These are phyloP conservation scores for Acanthamoeba royreba DNA, from an alignment of 208 protist genomes.

Conservation along the genomic window DNA sequence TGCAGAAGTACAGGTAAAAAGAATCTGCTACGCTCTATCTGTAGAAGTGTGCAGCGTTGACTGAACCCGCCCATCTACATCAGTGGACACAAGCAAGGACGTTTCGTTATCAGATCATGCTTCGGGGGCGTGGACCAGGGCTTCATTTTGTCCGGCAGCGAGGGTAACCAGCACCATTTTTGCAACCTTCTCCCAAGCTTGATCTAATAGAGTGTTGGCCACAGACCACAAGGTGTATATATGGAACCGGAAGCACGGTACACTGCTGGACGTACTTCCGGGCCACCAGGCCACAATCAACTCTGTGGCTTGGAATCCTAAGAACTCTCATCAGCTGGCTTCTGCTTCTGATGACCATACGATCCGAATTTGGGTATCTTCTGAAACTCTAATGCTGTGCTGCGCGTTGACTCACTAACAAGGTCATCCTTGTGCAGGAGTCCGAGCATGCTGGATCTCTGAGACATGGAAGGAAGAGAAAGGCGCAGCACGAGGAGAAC, in stretches of 20 bases:
- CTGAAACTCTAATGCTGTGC: too few relatives aligned
- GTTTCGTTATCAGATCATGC: constrained; percentile 76
- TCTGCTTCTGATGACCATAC: constrained; percentile 75
- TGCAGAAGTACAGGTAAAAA: constrained; percentile 64
- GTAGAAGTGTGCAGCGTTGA: too few relatives aligned
- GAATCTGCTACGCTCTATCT: neutral
- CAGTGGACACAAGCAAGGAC: constrained; percentile 67
- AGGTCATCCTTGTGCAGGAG: too few relatives aligned
- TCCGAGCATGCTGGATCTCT: too few relatives aligned
- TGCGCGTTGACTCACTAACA: too few relatives aligned
- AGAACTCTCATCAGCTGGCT: constrained; percentile 70
- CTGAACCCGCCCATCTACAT: too few relatives aligned
- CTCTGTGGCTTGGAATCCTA: constrained; percentile 70
- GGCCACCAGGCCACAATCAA: constrained; percentile 78
- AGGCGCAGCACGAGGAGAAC: too few relatives aligned
- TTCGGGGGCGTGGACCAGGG: constrained; percentile 76
- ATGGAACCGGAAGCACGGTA: constrained; percentile 70
- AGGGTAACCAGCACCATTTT: constrained; percentile 46
- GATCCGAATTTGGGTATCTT: constrained; percentile 70
- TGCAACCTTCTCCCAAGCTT: neutral
- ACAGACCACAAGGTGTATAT: constrained; percentile 76
- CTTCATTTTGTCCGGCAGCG: constrained; percentile 72
- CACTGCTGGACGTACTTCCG: constrained; percentile 61
- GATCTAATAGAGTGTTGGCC: neutral
- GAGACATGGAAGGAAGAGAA: too few relatives aligned